Conservation (phyloP, 805 yeast genomes). For the Pichia heedii region DNA sequence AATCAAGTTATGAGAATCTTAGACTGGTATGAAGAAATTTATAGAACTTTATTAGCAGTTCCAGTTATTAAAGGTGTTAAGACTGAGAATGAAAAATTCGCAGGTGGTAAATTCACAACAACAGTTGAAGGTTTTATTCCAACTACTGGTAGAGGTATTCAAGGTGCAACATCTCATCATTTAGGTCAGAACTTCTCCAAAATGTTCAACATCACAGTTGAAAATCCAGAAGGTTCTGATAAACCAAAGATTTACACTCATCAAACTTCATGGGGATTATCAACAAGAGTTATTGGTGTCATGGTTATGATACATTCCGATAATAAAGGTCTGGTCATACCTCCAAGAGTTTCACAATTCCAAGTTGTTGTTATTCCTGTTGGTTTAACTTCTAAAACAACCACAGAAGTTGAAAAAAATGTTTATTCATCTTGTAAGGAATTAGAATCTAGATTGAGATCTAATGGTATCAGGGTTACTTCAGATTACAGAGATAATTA, state of each 20-base stretch:
- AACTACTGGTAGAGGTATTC: conserved; percentile 98
- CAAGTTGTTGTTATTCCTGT: conserved; percentile 94
- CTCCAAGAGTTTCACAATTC: conserved; percentile 90
- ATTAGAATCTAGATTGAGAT: conserved; percentile 53
- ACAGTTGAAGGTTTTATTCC: conserved; percentile 96
- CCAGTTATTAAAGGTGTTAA: conserved; percentile 93
- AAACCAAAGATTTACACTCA: conserved; percentile 80
- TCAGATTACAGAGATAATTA: conserved; percentile 91
- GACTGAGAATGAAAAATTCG: conserved; percentile 96
- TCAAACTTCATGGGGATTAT: conserved; percentile 99
- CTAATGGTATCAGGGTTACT: conserved; percentile 60
- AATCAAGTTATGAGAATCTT: conserved; percentile 80
- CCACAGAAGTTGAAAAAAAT: conserved; percentile 62
- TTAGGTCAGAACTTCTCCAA: conserved; percentile 97
- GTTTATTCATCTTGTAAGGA: conserved; percentile 63
- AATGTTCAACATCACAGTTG: conserved; percentile 94
- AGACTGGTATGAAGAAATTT: conserved; percentile 75
- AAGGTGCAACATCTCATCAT: conserved; percentile 98
- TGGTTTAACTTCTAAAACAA: conserved; percentile 83
- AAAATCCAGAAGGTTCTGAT: conserved; percentile 85
- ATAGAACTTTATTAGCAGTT: conserved; percentile 89
- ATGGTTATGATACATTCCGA: conserved; percentile 99
- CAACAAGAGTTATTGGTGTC: conserved; percentile 98
- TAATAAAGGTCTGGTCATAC: conserved; percentile 95
- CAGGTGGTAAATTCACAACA: conserved; percentile 94